Conservation (phyloP, 768 basidiomycete species). For the Paxillus rubicundulus region DNA sequence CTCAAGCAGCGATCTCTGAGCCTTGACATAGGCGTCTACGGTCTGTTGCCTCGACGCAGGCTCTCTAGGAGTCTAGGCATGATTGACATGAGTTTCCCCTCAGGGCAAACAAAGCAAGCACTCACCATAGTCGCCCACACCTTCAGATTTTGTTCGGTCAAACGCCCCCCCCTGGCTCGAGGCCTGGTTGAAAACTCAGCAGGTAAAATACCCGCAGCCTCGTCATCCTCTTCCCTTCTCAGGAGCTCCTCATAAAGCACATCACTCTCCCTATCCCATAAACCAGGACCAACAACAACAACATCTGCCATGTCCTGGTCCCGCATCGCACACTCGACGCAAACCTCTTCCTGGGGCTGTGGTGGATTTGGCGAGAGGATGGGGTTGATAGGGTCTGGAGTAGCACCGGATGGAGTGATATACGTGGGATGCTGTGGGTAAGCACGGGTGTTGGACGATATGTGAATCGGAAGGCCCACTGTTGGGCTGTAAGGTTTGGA, state of each 20-base stretch:
- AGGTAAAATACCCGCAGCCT: constrained; percentile 44
- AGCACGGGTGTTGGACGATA: constrained; percentile 65
- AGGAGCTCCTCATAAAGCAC: constrained; percentile 74
- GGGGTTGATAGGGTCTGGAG: constrained; percentile 58
- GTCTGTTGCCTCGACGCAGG: constrained; percentile 83
- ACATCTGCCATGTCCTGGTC: constrained; percentile 98
- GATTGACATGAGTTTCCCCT: constrained; percentile 8
- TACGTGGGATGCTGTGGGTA: constrained; percentile 77
- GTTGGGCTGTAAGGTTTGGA: constrained; percentile 49
- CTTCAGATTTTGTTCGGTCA: constrained; percentile 77
- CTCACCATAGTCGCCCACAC: constrained; percentile 77
- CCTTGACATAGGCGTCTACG: constrained; percentile 75
- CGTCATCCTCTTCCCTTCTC: constrained; percentile 69
- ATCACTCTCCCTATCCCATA: constrained; percentile 93
- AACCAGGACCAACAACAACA: constrained; percentile 77
- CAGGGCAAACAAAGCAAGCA: constrained; percentile 13
- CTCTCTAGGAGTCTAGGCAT: constrained; percentile 80
- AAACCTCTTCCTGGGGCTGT: constrained; percentile 72
- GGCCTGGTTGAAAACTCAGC: constrained; percentile 58
- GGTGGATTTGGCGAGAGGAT: constrained; percentile 56
- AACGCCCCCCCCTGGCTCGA: constrained; percentile 58
- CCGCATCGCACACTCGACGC: constrained; percentile 97
- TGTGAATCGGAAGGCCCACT: constrained; percentile 49
- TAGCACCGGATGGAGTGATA: constrained; percentile 52
- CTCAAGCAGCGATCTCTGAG: constrained; percentile 77